Percentiles rank a stretch among this genome's conserved stretches.
phyloP scores from a whole-genome alignment of 2,329 filamentous ascomycete species.

The Fusarium dlaminii region DNA sequence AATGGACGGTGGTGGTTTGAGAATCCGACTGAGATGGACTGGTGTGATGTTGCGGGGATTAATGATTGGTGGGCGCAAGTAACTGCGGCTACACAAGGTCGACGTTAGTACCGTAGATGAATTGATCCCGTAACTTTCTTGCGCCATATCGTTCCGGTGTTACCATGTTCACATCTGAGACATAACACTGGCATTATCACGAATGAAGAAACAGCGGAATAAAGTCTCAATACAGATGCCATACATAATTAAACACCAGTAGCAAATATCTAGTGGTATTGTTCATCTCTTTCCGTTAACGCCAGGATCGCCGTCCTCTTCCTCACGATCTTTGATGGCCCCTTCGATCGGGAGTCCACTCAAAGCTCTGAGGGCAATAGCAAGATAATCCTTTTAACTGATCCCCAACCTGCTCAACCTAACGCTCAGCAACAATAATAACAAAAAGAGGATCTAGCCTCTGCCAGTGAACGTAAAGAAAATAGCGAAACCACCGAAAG shows the following conservation, averaged over 20 bases:
- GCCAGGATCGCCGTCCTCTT: neutral
- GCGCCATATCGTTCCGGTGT: neutral
- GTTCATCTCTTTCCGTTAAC: neutral
- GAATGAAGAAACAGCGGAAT: neutral
- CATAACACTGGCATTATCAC: neutral
- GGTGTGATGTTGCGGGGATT: constrained; percentile 60
- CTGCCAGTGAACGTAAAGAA: neutral
- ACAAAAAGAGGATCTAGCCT: neutral
- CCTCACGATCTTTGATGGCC: neutral
- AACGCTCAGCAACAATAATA: neutral
- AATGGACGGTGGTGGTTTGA: constrained; percentile 61
- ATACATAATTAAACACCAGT: neutral
- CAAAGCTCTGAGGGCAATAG: neutral
- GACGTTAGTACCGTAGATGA: neutral
- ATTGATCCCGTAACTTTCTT: neutral
- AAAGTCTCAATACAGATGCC: neutral
- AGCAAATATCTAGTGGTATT: neutral
- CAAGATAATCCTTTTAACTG: neutral
- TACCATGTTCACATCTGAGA: neutral
- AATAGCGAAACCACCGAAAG: neutral
- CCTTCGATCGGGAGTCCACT: neutral
- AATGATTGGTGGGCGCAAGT: constrained; percentile 56
- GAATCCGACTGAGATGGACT: constrained; percentile 56
- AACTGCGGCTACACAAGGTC: constrained; percentile 2
- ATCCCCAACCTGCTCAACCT: neutral